These are phyloP conservation scores for Russula vinacea DNA, from an alignment of 768 basidiomycete genomes.

Conservation along the genomic window DNA sequence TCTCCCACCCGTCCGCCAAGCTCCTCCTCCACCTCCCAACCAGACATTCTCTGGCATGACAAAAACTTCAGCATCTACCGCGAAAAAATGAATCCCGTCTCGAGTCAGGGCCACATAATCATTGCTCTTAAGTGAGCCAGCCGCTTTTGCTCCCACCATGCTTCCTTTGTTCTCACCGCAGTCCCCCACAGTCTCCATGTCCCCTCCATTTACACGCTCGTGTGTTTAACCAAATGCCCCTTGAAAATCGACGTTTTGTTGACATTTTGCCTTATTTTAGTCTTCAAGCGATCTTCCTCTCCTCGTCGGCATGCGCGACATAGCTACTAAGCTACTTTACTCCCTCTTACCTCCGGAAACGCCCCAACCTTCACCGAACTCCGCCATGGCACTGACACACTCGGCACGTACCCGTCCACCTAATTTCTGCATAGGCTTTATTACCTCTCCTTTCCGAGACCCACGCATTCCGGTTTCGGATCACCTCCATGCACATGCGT, in stretches of 20 bases:
- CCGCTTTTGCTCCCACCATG: conserved; percentile 26
- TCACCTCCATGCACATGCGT: conserved; percentile 76
- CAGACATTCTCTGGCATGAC: conserved; percentile 70
- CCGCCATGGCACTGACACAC: conserved; percentile 25
- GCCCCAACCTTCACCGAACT: conserved; percentile 24
- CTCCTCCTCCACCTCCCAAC: conserved; percentile 45
- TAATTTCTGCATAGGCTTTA: conserved; percentile 66
- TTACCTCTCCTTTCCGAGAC: conserved; percentile 74
- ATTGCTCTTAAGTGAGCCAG: conserved; percentile 72
- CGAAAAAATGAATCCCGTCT: conserved; percentile 67
- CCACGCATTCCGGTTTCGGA: conserved; percentile 76
- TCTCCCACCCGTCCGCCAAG: conserved; percentile 45
- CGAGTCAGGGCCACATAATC: conserved; percentile 68
- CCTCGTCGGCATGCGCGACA: conserved; percentile 57
- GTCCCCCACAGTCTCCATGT: conserved; percentile 65
- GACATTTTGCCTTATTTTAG: conserved; percentile 37
- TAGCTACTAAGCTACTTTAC: conserved; percentile 54
- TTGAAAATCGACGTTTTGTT: conserved; percentile 6
- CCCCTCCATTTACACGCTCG: conserved; percentile 70
- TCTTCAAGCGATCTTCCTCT: conserved; percentile 74
- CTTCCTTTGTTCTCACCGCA: conserved; percentile 14
- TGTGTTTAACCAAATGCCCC: conserved; percentile 38
- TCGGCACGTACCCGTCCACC: conserved; percentile 34
- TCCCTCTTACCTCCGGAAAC: conserved; percentile 39
- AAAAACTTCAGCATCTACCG: conserved; percentile 73